Evolutionary conservation across 495 filamentous ascomycete species (phyloP).

Genomic region (Halenospora varia): DNA sequence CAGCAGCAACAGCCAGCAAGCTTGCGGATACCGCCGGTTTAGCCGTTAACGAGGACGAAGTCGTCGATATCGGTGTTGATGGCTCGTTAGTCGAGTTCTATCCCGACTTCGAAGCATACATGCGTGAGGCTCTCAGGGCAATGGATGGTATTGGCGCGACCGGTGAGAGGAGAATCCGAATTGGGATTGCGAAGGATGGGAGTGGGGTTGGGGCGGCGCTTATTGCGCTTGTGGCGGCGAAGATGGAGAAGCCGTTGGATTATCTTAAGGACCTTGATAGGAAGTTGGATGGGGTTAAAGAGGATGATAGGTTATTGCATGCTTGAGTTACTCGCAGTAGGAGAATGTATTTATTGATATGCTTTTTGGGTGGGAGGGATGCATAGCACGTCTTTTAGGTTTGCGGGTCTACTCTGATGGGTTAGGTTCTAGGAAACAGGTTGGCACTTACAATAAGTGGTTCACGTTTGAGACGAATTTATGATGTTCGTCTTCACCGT

Average conservation of each 20-base stretch:
- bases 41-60: slow-evolving; percentile 42
- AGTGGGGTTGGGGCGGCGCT: slow-evolving; percentile 87
- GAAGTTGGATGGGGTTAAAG: not conserved
- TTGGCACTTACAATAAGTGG: no score
- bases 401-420: not conserved
- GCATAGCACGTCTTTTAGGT: not conserved
- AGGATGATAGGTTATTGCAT: not conserved
- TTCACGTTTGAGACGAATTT: no score
- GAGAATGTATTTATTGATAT: no score
- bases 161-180: slow-evolving; percentile 76
- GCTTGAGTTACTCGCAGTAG: not conserved
- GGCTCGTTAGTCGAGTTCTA: slow-evolving; percentile 90
- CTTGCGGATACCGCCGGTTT: slow-evolving; percentile 11
- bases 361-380: not conserved
- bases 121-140: slow-evolving; percentile 68
- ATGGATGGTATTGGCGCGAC: slow-evolving; percentile 66
- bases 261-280: slow-evolving; percentile 9
- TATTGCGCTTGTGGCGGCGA: slow-evolving; percentile 71
- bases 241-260: slow-evolving; percentile 24
- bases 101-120: slow-evolving; percentile 75
- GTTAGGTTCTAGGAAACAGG: no score
- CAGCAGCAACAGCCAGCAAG: slow-evolving; percentile 23
- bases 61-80: slow-evolving; percentile 87
- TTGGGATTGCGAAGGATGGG: slow-evolving; percentile 93
- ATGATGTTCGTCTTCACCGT: no score